phyloP scores from a whole-genome alignment of 139 green algal genomes.

The Spirogloea muscicola region DNA sequence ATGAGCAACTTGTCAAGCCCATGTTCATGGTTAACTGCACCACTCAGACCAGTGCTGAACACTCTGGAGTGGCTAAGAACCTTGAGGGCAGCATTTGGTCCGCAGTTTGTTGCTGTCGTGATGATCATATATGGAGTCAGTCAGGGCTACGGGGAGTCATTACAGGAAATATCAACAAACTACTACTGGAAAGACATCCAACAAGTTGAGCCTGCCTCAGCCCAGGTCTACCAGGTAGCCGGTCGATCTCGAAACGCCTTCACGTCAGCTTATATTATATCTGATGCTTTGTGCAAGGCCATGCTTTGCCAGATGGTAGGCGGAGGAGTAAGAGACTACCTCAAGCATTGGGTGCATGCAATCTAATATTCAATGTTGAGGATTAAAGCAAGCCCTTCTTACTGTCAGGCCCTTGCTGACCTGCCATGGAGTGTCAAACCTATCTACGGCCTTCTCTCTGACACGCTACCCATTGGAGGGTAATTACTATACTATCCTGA shows the following conservation, averaged over 20 bases:
- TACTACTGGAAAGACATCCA: constrained; percentile 46
- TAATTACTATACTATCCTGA: background rate
- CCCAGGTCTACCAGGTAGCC: constrained; percentile 18
- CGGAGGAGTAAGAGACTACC: background rate
- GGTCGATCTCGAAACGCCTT: background rate
- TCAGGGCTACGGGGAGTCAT: constrained; percentile 16
- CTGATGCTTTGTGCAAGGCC: background rate
- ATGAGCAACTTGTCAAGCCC: too few relatives aligned
- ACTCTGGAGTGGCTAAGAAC: constrained; percentile 8
- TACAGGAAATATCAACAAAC: constrained; percentile 11
- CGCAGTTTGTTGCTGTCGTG: constrained; percentile 8
- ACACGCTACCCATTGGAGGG: constrained; percentile 39
- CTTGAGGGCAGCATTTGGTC: constrained; percentile 14
- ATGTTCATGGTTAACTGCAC: too few relatives aligned
- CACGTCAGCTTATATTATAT: too few relatives aligned
- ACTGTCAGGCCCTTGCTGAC: constrained; percentile 23
- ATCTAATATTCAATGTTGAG: background rate
- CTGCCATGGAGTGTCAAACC: constrained; percentile 44
- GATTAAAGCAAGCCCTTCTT: too few relatives aligned
- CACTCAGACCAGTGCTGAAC: constrained; percentile 6
- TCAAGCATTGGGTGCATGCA: background rate
- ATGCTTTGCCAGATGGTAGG: background rate
- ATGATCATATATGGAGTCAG: constrained; percentile 36
- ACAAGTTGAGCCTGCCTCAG: constrained; percentile 1
- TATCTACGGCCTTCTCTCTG: constrained; percentile 43